These are phyloP conservation scores for Blastobotrys illinoisensis DNA, from an alignment of 1,139 yeast species.

Conservation along the genomic window DNA sequence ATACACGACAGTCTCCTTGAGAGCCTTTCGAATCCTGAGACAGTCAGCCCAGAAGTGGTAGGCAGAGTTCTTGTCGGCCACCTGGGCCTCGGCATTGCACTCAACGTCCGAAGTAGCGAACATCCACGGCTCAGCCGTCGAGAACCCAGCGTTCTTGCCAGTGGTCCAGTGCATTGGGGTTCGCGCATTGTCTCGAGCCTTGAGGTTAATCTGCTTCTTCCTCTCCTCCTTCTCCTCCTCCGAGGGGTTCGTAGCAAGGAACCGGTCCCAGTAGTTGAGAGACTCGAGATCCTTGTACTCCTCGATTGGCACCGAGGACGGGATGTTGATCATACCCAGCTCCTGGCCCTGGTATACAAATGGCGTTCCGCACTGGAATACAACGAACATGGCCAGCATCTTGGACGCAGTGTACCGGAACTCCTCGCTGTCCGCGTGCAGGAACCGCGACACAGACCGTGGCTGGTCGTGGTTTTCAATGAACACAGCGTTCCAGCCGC, in stretches of 20 bases:
- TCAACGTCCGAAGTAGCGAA: conserved; percentile 45
- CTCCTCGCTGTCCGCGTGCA: conserved; percentile 38
- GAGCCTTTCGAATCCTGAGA: conserved; percentile 41
- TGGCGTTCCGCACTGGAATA: conserved; percentile 50
- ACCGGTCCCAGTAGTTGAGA: conserved; percentile 37
- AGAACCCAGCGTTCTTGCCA: conserved; percentile 44
- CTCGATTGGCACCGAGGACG: conserved; percentile 39
- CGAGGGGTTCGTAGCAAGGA: conserved; percentile 34
- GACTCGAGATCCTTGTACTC: conserved; percentile 24
- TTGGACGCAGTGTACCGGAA: conserved; percentile 41
- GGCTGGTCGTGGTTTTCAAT: conserved; percentile 59
- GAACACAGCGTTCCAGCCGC: conserved; percentile 57
- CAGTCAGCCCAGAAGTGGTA: conserved; percentile 42
- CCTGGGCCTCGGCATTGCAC: conserved; percentile 46
- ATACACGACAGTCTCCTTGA: conserved; percentile 43
- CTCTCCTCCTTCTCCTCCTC: conserved; percentile 30
- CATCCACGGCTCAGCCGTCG: conserved; percentile 52
- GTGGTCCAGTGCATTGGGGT: conserved; percentile 57
- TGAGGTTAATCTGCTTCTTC: conserved; percentile 28
- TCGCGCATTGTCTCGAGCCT: conserved; percentile 48
- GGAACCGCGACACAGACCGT: conserved; percentile 49
- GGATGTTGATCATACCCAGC: conserved; percentile 49
- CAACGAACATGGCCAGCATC: conserved; percentile 43
- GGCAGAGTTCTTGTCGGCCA: conserved; percentile 38
- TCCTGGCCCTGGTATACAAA: conserved; percentile 55